Evolutionary conservation across 2,329 filamentous ascomycete species (phyloP).

Genomic region (Aspergillus fructus): DNA sequence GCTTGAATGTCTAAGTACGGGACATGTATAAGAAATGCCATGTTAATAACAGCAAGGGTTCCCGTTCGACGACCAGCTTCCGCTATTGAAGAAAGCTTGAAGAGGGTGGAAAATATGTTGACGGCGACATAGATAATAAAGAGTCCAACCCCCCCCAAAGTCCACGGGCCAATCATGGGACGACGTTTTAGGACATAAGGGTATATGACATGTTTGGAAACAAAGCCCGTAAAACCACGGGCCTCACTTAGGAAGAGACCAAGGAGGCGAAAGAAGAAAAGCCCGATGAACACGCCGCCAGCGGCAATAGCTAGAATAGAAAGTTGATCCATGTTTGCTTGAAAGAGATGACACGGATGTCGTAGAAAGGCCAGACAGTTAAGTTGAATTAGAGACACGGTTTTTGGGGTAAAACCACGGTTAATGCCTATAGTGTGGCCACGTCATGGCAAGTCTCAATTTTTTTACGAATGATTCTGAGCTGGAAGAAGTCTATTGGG

Average conservation of each 20-base stretch:
- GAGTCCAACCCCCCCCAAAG: neutral
- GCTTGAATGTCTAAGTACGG: conserved; percentile 13
- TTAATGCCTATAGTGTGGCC: neutral
- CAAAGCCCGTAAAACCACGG: neutral
- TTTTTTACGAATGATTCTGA: no score
- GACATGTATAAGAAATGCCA: conserved; percentile 13
- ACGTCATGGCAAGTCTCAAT: no score
- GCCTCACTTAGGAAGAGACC: neutral
- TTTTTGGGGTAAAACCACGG: neutral
- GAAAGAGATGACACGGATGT: neutral
- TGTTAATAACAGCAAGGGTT: conserved; percentile 19
- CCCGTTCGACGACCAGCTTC: conserved; percentile 11
- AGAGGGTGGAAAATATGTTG: conserved; percentile 7
- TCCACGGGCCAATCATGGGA: neutral
- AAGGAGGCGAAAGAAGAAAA: neutral
- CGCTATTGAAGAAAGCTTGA: conserved; percentile 3
- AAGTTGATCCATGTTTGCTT: neutral
- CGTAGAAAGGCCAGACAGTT: neutral
- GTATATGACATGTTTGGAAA: neutral
- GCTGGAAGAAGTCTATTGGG: no score
- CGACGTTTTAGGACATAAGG: neutral
- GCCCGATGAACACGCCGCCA: neutral
- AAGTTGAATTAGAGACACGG: neutral
- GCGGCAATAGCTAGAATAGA: neutral
- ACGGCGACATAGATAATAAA: neutral